phyloP scores from a whole-genome alignment of 306 rosid species.

The Sechiopsis laciniata region DNA sequence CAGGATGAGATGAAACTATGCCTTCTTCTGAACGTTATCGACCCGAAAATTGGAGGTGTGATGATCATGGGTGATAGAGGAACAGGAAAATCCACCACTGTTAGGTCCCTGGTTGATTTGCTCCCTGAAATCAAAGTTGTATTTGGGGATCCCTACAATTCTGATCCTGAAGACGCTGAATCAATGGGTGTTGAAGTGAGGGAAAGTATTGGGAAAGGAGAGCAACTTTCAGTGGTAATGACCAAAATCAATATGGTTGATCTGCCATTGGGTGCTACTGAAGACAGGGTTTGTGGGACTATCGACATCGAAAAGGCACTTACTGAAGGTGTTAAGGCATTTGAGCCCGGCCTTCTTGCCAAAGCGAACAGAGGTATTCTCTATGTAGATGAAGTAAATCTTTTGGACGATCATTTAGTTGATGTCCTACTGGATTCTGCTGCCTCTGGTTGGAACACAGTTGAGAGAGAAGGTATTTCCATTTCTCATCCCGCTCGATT shows the following conservation, averaged over 20 bases:
- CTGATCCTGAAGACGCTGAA: slow-evolving; percentile 92
- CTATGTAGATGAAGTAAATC: slow-evolving; percentile 91
- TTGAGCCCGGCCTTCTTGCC: slow-evolving; percentile 89
- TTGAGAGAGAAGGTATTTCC: slow-evolving; percentile 94
- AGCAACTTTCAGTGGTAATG: slow-evolving; percentile 46
- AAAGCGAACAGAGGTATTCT: slow-evolving; percentile 95
- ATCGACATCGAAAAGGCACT: slow-evolving; percentile 95
- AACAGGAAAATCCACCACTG: slow-evolving; percentile 88
- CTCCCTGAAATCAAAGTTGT: slow-evolving; percentile 86
- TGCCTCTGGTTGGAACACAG: slow-evolving; percentile 98
- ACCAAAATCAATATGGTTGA: slow-evolving; percentile 93
- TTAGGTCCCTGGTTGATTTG: slow-evolving; percentile 81
- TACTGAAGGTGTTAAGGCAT: slow-evolving; percentile 89
- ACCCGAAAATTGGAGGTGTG: slow-evolving; percentile 93
- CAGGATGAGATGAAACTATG: slow-evolving; percentile 98
- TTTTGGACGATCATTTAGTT: slow-evolving; percentile 87
- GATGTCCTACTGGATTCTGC: slow-evolving; percentile 94
- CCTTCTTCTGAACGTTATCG: slow-evolving; percentile 84
- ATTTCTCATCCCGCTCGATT: slow-evolving; percentile 92
- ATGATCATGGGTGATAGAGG: slow-evolving; percentile 99
- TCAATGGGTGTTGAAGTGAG: slow-evolving; percentile 81
- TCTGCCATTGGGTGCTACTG: slow-evolving; percentile 90
- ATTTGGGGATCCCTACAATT: slow-evolving; percentile 82
- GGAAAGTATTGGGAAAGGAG: slow-evolving; percentile 59
- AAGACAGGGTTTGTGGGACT: slow-evolving; percentile 93